A percentile compares a stretch with the other conserved stretches of the same genome.
phyloP scores from a whole-genome alignment of 2,329 filamentous ascomycete genomes.

The Fusarium incarnatum region DNA sequence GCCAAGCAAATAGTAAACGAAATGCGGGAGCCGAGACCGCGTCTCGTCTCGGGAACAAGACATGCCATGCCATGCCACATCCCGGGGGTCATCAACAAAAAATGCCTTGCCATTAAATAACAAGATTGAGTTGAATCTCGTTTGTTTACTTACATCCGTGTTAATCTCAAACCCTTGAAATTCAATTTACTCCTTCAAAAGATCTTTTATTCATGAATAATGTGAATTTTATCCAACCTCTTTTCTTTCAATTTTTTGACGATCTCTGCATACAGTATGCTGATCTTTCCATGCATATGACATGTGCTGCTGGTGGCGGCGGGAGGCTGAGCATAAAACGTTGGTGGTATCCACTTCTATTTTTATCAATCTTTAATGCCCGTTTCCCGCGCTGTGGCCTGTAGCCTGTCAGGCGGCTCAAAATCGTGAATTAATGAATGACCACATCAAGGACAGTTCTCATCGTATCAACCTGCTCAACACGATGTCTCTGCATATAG shows the following conservation, averaged over 20 bases:
- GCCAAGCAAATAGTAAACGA: slow-evolving; percentile 2
- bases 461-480: background rate
- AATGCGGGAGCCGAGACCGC: slow-evolving; percentile 12
- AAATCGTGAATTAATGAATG: slow-evolving; percentile 4
- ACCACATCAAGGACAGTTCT: background rate
- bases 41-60: slow-evolving; percentile 5
- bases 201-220: slow-evolving; percentile 8
- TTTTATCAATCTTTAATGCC: slow-evolving; percentile 36
- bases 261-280: slow-evolving; percentile 1
- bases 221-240: slow-evolving; percentile 22
- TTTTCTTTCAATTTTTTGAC: background rate
- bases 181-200: background rate
- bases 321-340: slow-evolving; percentile 36
- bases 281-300: slow-evolving; percentile 5
- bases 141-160: slow-evolving; percentile 8
- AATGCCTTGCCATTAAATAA: slow-evolving; percentile 15
- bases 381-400: background rate
- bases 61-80: slow-evolving; percentile 10
- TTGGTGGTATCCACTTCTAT: slow-evolving; percentile 23
- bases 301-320: slow-evolving; percentile 11
- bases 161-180: slow-evolving; percentile 5
- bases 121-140: slow-evolving; percentile 34
- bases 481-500: background rate
- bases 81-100: background rate
- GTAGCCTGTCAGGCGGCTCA: slow-evolving; percentile 23